These are phyloP conservation scores for Vitis rupestris DNA, from an alignment of 164 flowering plant genomes.

Conservation along the genomic window DNA sequence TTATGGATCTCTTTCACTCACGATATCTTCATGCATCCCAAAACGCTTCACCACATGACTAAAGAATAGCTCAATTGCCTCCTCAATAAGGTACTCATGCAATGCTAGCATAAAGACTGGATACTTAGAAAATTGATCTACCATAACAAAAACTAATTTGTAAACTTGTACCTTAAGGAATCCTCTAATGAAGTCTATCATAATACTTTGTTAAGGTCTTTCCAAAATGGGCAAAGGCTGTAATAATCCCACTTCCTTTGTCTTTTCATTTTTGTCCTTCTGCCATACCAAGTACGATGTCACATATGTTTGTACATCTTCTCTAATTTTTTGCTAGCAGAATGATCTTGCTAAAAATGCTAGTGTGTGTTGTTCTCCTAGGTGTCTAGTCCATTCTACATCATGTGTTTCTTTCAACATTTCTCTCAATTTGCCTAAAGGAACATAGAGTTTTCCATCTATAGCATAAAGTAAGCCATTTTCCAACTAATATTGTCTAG, in stretches of 20 bases:
- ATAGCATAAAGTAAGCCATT: neutral
- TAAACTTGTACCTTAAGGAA: neutral
- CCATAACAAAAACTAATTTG: neutral
- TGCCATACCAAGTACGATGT: neutral
- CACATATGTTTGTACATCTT: conserved; percentile 1
- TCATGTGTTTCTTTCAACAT: neutral
- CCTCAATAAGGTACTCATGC: no score
- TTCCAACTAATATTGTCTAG: neutral
- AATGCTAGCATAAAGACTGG: neutral
- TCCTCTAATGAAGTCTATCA: neutral
- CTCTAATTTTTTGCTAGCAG: neutral
- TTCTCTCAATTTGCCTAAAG: neutral
- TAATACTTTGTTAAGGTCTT: neutral
- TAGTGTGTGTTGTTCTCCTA: neutral
- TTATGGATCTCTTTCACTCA: conserved; percentile 1
- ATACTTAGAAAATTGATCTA: conserved; percentile 8
- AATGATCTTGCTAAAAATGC: neutral
- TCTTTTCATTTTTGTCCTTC: neutral
- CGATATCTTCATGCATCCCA: conserved; percentile 5
- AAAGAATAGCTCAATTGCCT: neutral
- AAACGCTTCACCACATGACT: conserved; percentile 10
- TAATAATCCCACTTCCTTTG: neutral
- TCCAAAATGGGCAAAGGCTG: neutral
- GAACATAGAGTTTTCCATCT: neutral
- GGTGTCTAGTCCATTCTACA: neutral